These are phyloP conservation scores for Rhodotorula babjevae DNA, from an alignment of 768 basidiomycete genomes.

Conservation along the genomic window DNA sequence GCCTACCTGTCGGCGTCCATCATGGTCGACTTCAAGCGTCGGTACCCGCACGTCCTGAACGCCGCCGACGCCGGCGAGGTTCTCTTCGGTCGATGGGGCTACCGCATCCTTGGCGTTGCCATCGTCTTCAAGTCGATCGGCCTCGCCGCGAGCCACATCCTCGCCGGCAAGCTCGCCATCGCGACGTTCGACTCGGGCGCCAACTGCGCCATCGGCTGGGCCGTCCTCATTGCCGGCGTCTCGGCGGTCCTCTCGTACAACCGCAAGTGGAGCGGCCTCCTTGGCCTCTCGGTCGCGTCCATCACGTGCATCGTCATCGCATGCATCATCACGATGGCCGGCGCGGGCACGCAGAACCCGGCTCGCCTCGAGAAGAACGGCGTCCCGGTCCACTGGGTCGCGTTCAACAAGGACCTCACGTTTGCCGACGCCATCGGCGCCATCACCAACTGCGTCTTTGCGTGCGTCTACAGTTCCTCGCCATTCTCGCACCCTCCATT, in stretches of 20 bases:
- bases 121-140: constrained; percentile 10
- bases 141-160: constrained; percentile 7
- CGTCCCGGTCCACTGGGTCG: neutral
- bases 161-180: constrained; percentile 21
- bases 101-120: neutral
- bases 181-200: neutral
- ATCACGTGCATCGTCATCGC: constrained; percentile 14
- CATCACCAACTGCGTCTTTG: constrained; percentile 8
- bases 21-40: constrained; percentile 10
- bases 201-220: constrained; percentile 6
- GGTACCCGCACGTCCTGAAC: constrained; percentile 16
- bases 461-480: neutral
- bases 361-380: neutral
- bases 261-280: constrained; percentile 11
- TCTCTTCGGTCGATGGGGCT: constrained; percentile 11
- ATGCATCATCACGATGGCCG: constrained; percentile 9
- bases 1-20: neutral
- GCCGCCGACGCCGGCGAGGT: constrained; percentile 9
- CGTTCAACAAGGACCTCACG: neutral
- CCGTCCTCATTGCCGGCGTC: constrained; percentile 1
- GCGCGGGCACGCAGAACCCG: neutral
- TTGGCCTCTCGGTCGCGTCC: neutral
- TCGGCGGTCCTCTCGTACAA: neutral
- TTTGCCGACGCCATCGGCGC: neutral
- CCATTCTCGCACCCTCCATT: no score